A percentile compares a stretch with the other conserved stretches of the same genome.
These are phyloP conservation scores for Naganishia albida DNA, from an alignment of 1,284 basidiomycete species.

Conservation along the genomic window DNA sequence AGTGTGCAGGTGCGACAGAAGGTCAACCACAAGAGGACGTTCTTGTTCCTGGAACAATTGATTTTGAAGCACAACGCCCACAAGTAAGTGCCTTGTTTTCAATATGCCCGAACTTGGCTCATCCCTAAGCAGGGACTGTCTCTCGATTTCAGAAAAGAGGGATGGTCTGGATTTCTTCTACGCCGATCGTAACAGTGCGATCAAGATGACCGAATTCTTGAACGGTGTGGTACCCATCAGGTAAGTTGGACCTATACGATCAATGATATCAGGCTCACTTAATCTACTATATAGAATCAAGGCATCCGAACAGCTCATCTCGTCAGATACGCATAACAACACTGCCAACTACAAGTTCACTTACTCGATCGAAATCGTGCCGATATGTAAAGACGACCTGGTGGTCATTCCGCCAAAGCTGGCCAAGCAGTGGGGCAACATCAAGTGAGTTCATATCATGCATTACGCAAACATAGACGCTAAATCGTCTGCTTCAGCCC, in stretches of 20 bases:
- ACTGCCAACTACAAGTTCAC: constrained; percentile 98
- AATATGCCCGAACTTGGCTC: background rate
- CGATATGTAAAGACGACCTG: constrained; percentile 96
- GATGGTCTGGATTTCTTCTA: constrained; percentile 99
- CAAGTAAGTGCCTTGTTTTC: constrained; percentile 58
- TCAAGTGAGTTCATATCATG: constrained; percentile 63
- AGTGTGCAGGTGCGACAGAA: constrained; percentile 97
- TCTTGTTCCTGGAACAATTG: constrained; percentile 95
- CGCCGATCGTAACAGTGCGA: constrained; percentile 80
- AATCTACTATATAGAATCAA: constrained; percentile 64
- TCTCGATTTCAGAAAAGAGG: constrained; percentile 85
- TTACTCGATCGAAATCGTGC: constrained; percentile 95
- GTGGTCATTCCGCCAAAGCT: constrained; percentile 83
- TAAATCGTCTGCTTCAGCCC: constrained; percentile 60
- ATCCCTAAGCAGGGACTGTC: constrained; percentile 76
- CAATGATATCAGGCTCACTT: background rate
- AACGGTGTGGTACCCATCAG: constrained; percentile 81
- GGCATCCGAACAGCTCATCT: constrained; percentile 89
- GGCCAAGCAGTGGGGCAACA: constrained; percentile 81
- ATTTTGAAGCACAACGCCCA: constrained; percentile 96
- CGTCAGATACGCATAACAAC: constrained; percentile 84
- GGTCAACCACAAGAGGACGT: constrained; percentile 95
- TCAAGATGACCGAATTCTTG: constrained; percentile 98
- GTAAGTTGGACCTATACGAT: constrained; percentile 57
- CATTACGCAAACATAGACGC: too few species aligned